Evolutionary conservation across 2,329 filamentous ascomycete species (phyloP).

Genomic region (Gaeumannomyces tritici): DNA sequence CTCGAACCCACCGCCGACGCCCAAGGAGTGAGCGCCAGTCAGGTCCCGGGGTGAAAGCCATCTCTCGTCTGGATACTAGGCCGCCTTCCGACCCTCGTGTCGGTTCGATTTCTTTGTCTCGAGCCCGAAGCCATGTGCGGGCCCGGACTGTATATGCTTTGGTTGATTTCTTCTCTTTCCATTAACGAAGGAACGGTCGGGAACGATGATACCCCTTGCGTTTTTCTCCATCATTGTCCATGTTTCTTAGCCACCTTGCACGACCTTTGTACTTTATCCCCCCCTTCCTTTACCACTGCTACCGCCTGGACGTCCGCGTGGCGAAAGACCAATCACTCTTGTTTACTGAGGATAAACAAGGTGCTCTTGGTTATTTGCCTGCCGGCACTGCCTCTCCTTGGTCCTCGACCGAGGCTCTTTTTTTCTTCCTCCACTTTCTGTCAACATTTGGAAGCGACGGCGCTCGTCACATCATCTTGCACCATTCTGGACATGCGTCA

Average conservation of each 20-base stretch:
- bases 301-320: not conserved
- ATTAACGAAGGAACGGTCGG: constrained; percentile 3
- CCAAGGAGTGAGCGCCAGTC: not conserved
- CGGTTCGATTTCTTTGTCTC: not conserved
- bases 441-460: not conserved
- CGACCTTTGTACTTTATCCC: not conserved
- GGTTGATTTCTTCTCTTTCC: constrained; percentile 6
- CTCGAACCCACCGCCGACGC: not conserved
- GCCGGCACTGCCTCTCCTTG: not conserved
- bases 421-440: not conserved
- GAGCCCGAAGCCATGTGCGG: not conserved
- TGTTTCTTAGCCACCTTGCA: not conserved
- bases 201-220: not conserved
- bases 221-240: not conserved
- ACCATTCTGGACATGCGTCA: not conserved
- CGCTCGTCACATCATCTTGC: not conserved
- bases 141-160: not conserved
- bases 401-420: not conserved
- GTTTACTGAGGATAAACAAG: not conserved
- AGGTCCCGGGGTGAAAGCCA: not conserved
- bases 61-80: not conserved
- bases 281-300: not conserved
- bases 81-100: too few relatives aligned
- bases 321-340: not conserved
- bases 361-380: not conserved